phyloP scores from a whole-genome alignment of 2,329 filamentous ascomycete genomes.

The Blumeriella jaapii region DNA sequence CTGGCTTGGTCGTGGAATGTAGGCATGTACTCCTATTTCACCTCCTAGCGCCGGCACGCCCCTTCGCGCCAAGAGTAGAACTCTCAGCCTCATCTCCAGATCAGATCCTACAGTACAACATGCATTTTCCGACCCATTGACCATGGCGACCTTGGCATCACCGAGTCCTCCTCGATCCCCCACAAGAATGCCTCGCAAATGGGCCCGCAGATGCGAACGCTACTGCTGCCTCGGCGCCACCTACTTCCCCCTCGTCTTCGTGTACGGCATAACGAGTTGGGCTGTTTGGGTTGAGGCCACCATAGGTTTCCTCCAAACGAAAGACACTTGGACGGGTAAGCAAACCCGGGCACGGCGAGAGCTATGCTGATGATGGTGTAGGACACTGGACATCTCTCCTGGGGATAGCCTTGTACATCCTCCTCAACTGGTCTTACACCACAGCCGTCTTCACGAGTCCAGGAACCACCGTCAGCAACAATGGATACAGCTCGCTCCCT shows the following conservation, averaged over 20 bases:
- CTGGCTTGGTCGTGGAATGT: too few relatives aligned
- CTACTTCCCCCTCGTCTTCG: constrained; percentile 80
- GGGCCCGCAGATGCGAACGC: constrained; percentile 64
- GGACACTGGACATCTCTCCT: constrained; percentile 46
- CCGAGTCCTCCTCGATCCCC: constrained; percentile 16
- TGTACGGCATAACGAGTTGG: constrained; percentile 88
- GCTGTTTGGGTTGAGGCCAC: constrained; percentile 76
- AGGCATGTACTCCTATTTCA: too few relatives aligned
- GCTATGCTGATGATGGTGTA: constrained; percentile 24
- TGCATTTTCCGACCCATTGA: background rate
- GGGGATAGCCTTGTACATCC: constrained; percentile 59
- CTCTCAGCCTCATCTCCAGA: constrained; percentile 4
- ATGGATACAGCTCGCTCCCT: constrained; percentile 71
- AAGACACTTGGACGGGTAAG: constrained; percentile 47
- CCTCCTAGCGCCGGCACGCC: too few relatives aligned
- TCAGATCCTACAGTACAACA: background rate
- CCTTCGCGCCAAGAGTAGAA: too few relatives aligned
- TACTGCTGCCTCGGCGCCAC: constrained; percentile 69
- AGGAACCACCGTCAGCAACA: constrained; percentile 53
- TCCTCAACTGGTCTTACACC: constrained; percentile 84
- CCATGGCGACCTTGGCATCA: constrained; percentile 5
- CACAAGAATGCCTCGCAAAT: constrained; percentile 41
- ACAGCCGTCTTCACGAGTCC: constrained; percentile 88
- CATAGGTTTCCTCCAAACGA: constrained; percentile 49
- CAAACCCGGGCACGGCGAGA: constrained; percentile 1